A percentile compares a stretch with the other conserved stretches of the same genome.
phyloP scores from a whole-genome alignment of 495 filamentous ascomycete species.

The Penicillium subrubescens region DNA sequence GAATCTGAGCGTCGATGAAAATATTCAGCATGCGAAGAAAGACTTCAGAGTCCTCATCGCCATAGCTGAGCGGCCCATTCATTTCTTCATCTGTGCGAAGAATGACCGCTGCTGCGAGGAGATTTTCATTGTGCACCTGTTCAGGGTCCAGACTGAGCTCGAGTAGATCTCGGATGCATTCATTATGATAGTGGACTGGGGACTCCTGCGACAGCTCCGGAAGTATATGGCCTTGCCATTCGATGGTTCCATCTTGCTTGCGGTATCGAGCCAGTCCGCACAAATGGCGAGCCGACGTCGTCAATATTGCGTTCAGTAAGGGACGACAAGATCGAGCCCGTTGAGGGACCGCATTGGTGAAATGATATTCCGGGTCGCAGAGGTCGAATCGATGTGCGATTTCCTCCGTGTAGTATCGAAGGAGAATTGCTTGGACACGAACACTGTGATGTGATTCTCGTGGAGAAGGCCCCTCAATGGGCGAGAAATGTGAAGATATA shows the following conservation, averaged over 20 bases:
- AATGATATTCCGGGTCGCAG: neutral
- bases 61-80: neutral
- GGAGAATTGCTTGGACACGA: neutral
- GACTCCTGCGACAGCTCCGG: neutral
- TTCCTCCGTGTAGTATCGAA: neutral
- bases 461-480: neutral
- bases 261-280: neutral
- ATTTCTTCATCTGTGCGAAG: neutral
- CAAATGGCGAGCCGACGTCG: neutral
- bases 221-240: neutral
- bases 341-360: neutral
- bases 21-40: slow-evolving; percentile 1
- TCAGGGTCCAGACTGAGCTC: neutral
- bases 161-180: slow-evolving; percentile 1
- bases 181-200: neutral
- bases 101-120: neutral
- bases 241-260: neutral
- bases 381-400: neutral
- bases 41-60: neutral
- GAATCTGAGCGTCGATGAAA: neutral
- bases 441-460: neutral
- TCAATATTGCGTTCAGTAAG: neutral
- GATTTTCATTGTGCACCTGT: neutral
- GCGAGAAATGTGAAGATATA: neutral
- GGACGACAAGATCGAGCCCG: neutral